These are phyloP conservation scores for Phytophthora ramorum DNA, from an alignment of 352 stramenopile genomes.

Conservation along the genomic window DNA sequence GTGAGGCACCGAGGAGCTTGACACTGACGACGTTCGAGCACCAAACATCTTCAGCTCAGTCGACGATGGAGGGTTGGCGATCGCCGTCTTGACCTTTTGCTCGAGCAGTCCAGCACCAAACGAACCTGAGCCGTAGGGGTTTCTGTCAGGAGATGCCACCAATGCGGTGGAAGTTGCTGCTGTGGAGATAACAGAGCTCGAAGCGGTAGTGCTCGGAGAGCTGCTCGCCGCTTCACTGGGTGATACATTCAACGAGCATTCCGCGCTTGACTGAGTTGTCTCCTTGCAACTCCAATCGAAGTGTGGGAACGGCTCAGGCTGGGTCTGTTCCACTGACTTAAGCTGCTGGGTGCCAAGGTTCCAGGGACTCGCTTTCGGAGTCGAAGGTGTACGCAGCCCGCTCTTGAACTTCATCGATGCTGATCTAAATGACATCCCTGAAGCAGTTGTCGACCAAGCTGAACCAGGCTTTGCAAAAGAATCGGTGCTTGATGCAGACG, in stretches of 20 bases:
- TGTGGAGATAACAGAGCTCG: background rate
- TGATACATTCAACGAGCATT: background rate
- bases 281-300: conserved; percentile 17
- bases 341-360: background rate
- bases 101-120: conserved; percentile 67
- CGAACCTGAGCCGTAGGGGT: conserved; percentile 66
- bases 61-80: conserved; percentile 25
- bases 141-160: conserved; percentile 55
- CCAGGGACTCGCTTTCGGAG: conserved; percentile 4
- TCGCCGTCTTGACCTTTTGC: conserved; percentile 54
- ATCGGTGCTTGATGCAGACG: background rate
- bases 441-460: background rate
- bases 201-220: background rate
- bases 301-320: background rate
- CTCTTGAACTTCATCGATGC: conserved; percentile 22
- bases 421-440: background rate
- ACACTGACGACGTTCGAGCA: background rate
- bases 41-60: conserved; percentile 19
- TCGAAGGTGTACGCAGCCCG: conserved; percentile 12
- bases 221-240: conserved; percentile 6
- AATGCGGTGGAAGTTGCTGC: conserved; percentile 16
- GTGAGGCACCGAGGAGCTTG: conserved; percentile 1
- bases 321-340: background rate
- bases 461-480: conserved; percentile 1
- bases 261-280: background rate